Evolutionary conservation across 1,284 basidiomycete genomes (phyloP), one percentile per base, ranked within the genome.

Genomic region (Apiotrichum gamsii): DNA sequence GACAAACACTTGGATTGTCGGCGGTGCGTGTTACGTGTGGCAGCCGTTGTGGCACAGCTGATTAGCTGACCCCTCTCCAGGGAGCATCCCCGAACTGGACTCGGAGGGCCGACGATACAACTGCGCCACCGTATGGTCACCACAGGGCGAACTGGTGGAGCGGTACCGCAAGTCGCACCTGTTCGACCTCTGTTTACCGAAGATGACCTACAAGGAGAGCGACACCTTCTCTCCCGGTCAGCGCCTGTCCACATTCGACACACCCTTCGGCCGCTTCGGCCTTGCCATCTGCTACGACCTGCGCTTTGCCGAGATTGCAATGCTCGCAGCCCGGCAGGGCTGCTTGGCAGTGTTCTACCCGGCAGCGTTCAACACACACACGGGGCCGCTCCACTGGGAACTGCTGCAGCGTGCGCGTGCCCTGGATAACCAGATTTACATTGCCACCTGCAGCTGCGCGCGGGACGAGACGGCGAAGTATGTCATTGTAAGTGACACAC

Each of bases 121-220:
- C 64, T 89, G 87, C 2, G 81, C 85, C 47, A 88, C 84, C 2
- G 87, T 90, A 5, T 91, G 88, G 70, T 82, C 84, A 49, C 85
- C 87, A 0, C 63, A 82, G 69, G 90, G 89, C 79, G 57, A 39
- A 42, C 78, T 97, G 33, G 81, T 98, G 24, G 85, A 87, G 0
- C 81, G 82, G 29, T 90, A 97, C 69, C 82, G 94, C 44, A 97
- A 99, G 72, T 80, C 98, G 2, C 95, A 98, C 65, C 76, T 99
- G 9, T 99, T 99, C 67, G 94, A 99, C 69, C 97, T 99, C 52
- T 89, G 97, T 66, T 93, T 97, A 46, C 91, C 91, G 0, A 94
- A 93, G 19, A 85, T 98, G 72, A 90, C 76, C 5, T 97, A 98
- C 81, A 94, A 94, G 77, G 90, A 85, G 48, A 54, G 73, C 56